phyloP scores from a whole-genome alignment of 345 rosid genomes.

The Aurinia saxatilis region DNA sequence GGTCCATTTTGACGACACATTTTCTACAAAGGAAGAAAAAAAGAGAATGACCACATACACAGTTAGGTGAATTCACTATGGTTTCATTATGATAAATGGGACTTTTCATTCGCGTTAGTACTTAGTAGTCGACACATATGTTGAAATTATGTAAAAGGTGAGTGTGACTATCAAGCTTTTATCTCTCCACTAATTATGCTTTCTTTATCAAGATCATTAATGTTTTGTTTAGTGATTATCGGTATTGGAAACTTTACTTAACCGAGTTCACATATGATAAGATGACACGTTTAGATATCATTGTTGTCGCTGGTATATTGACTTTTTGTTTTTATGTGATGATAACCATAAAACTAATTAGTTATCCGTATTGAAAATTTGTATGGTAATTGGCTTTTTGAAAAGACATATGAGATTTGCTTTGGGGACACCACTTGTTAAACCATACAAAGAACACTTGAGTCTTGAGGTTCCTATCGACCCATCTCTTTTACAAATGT shows the following conservation, averaged over 20 bases:
- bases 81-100: background rate
- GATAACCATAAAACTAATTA: background rate
- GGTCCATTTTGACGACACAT: background rate
- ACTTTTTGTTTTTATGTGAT: background rate
- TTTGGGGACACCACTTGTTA: background rate
- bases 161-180: background rate
- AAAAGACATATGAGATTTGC: background rate
- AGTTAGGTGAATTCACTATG: background rate
- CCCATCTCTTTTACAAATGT: background rate
- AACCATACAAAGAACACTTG: background rate
- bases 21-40: background rate
- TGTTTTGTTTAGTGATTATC: background rate
- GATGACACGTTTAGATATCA: background rate
- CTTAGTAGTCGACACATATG: background rate
- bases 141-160: background rate
- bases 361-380: background rate
- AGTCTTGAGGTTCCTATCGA: background rate
- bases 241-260: background rate
- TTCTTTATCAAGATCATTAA: conserved; percentile 1
- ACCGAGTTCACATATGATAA: background rate
- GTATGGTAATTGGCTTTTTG: background rate
- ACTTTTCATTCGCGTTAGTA: background rate
- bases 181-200: conserved; percentile 11
- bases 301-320: background rate
- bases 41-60: too few species aligned